Evolutionary conservation across 2,329 filamentous ascomycete genomes (phyloP), one percentile per base, ranked within the genome.

Genomic region (Scorias spongiosa): DNA sequence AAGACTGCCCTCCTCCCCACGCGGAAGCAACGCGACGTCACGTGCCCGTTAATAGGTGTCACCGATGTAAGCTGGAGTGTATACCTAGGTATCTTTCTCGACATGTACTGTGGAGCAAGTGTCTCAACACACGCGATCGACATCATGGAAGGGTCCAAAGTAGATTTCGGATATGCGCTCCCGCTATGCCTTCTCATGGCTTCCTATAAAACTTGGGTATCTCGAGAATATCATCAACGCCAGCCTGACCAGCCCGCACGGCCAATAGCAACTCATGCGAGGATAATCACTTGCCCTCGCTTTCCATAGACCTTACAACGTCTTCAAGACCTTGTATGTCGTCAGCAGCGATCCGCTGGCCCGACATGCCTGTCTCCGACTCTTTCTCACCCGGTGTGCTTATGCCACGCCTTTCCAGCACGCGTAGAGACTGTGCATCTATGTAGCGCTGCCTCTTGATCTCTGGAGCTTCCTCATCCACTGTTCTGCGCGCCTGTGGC

Each of bases 381-480:
- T 51, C 51, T 15, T 50, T 47, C 12, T 49, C 53, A 12, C 59
- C 60, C 8, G 61, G 61, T 42, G 62, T 57, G 43, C 85, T 80
- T 45, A 88, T 64, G 0, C 82, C 82, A 39, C 78, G 68, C 39
- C 76, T 71, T 65, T 93, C 84, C 36, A 95, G 66, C 58, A 93
- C 84, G 47, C 82, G 72, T 51, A 77, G 70, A 42, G 84, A 84
- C 55, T 87, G 80, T 43, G 74, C 74, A 63, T 95, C 88, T 41
- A 96, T 79, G 59, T 96, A 96, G 51, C 82, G 75, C 45, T 81
- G 71, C 47, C 89, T 71, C 59, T 91, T 79, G 43, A 78, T 74
- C 34, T 79, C 73, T 66, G 71, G 69, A 43, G 68, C 63, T n/a
- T 60, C 56, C 5, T 61, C 59, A 9, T 61, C 57, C 6, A 57